Percentiles rank a stretch among this genome's conserved stretches.
phyloP scores from a whole-genome alignment of 2,329 filamentous ascomycete species.

The Calonectria naviculata region DNA sequence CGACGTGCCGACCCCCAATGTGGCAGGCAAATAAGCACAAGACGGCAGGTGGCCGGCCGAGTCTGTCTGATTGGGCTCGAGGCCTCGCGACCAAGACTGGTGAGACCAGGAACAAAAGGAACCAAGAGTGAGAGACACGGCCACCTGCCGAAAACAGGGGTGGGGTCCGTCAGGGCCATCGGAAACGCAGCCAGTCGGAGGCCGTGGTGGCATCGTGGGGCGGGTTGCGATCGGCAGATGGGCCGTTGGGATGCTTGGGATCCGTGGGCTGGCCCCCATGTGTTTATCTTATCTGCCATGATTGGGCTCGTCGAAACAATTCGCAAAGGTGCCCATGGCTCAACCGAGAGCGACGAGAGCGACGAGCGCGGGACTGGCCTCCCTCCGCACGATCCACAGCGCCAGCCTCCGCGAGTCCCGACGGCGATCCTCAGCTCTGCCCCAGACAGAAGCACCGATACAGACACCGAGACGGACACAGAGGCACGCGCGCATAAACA shows the following conservation, averaged over 20 bases:
- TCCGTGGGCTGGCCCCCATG: no score
- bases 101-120: background rate
- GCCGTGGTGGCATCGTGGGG: background rate
- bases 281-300: constrained; percentile 27
- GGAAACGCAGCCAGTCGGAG: constrained; percentile 22
- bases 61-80: constrained; percentile 24
- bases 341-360: background rate
- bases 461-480: background rate
- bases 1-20: constrained; percentile 19
- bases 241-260: constrained; percentile 4
- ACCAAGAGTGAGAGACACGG: background rate
- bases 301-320: constrained; percentile 23
- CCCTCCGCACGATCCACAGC: background rate
- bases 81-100: background rate
- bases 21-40: constrained; percentile 7
- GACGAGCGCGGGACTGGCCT: background rate
- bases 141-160: constrained; percentile 34
- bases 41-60: constrained; percentile 26
- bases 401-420: background rate
- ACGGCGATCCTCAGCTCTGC: background rate
- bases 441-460: background rate
- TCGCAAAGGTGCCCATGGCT: background rate
- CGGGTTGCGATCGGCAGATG: constrained; percentile 31
- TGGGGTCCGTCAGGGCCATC: constrained; percentile 19
- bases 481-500: background rate